phyloP scores from a whole-genome alignment of 2,329 filamentous ascomycete species.

The Colletotrichum lini region DNA sequence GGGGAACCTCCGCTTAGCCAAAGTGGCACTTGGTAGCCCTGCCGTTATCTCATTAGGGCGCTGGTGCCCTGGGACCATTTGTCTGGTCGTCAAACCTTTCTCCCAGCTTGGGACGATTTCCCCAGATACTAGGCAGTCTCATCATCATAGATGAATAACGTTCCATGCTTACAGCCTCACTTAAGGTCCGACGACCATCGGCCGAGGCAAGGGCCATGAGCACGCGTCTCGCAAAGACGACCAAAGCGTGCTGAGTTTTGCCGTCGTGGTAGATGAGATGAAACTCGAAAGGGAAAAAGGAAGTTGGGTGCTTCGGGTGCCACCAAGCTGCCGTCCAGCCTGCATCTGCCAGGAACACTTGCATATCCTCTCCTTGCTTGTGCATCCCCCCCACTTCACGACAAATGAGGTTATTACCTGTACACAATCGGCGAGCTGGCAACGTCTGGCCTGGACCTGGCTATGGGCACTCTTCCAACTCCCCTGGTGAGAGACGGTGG shows the following conservation, averaged over 20 bases:
- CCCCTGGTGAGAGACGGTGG: not conserved
- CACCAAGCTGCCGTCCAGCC: slow-evolving; percentile 27
- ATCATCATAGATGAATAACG: not conserved
- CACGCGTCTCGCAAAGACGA: not conserved
- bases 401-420: slow-evolving; percentile 22
- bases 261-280: slow-evolving; percentile 14
- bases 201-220: not conserved
- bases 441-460: slow-evolving; percentile 30
- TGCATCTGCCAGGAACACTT: slow-evolving; percentile 36
- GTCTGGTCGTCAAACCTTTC: not conserved
- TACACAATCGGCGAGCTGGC: slow-evolving; percentile 13
- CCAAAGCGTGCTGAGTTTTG: slow-evolving; percentile 31
- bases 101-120: not conserved
- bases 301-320: slow-evolving; percentile 21
- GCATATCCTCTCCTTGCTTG: slow-evolving; percentile 37
- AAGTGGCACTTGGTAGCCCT: slow-evolving; percentile 10
- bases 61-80: not conserved
- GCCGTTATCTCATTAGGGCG: slow-evolving; percentile 28
- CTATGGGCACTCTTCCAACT: slow-evolving; percentile 18
- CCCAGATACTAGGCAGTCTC: no score
- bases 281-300: slow-evolving; percentile 17
- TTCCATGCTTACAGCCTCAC: not conserved
- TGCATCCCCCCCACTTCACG: slow-evolving; percentile 35
- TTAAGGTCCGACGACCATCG: not conserved
- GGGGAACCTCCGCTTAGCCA: slow-evolving; percentile 21